A percentile compares a stretch with the other conserved stretches of the same genome.
These are phyloP conservation scores for Populus nigra DNA, from an alignment of 345 rosid genomes.

Conservation along the genomic window DNA sequence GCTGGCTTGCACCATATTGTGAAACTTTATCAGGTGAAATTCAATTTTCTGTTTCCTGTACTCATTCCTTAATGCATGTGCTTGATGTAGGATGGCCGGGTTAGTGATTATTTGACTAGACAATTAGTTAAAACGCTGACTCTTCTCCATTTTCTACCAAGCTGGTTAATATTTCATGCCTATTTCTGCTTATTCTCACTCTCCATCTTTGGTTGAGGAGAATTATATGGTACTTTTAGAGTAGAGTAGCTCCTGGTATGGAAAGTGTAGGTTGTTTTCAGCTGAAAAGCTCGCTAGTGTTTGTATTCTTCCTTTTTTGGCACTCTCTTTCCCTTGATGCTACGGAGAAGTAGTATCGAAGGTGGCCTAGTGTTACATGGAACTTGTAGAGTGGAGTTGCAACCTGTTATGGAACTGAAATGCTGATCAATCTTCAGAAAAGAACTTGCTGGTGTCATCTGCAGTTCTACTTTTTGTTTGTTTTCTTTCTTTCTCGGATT, in stretches of 20 bases:
- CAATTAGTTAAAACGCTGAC: background rate
- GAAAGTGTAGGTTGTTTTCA: background rate
- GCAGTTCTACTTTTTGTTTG: too few relatives aligned
- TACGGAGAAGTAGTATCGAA: background rate
- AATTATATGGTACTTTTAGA: background rate
- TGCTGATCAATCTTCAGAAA: too few relatives aligned
- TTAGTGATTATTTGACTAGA: background rate
- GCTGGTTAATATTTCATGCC: background rate
- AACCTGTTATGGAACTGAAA: too few relatives aligned
- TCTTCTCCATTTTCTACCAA: background rate
- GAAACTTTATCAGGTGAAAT: conserved; percentile 82
- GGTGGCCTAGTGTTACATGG: background rate
- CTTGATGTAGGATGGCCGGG: background rate
- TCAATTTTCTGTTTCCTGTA: background rate
- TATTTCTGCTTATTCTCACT: background rate
- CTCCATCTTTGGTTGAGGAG: background rate
- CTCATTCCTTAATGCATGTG: background rate
- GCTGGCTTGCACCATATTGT: conserved; percentile 87
- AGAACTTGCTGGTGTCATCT: too few relatives aligned
- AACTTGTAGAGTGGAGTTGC: too few relatives aligned
- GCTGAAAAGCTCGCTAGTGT: background rate
- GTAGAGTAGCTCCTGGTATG: background rate
- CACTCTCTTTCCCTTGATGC: background rate
- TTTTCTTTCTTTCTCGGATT: too few relatives aligned
- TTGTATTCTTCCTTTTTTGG: background rate